Conservation (phyloP, 2,329 filamentous ascomycete species). For the Colletotrichum sp. region DNA sequence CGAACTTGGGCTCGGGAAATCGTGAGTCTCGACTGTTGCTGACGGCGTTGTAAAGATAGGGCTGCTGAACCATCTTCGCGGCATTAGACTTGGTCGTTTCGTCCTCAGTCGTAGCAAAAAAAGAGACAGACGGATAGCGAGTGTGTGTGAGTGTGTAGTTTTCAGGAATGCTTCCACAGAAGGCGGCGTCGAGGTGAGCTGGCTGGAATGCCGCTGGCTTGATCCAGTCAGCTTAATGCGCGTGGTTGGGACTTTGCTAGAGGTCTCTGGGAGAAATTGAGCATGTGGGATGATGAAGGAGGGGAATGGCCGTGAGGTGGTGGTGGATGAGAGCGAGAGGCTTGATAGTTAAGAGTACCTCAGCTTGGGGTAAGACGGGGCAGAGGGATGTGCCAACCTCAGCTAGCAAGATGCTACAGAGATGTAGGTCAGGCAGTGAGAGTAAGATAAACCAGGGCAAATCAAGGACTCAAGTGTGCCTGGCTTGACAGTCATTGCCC, state of each 20-base stretch:
- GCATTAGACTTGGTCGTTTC: not conserved
- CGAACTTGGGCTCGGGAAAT: conserved; percentile 67
- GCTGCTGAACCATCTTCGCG: conserved; percentile 45
- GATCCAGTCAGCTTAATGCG: not conserved
- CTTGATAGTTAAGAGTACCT: not conserved
- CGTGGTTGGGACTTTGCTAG: not conserved
- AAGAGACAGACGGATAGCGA: not conserved
- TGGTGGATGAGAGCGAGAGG: not conserved
- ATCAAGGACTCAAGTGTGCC: not conserved
- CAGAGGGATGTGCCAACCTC: not conserved
- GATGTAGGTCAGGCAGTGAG: not conserved
- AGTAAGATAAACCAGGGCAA: not conserved
- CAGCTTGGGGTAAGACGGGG: not conserved
- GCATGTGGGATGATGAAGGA: conserved; percentile 1
- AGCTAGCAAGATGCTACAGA: not conserved
- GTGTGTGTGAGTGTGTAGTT: not conserved
- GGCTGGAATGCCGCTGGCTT: conserved; percentile 1
- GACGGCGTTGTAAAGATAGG: conserved; percentile 74
- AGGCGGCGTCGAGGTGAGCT: not conserved
- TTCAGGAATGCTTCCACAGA: not conserved
- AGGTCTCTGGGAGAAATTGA: not conserved
- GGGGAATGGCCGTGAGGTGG: not conserved
- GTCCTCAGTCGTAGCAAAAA: not conserved
- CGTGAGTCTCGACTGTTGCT: conserved; percentile 57
- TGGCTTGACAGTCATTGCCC: not conserved